Conservation (phyloP, 2,329 filamentous ascomycete genomes). For the Calonectria honghensis region DNA sequence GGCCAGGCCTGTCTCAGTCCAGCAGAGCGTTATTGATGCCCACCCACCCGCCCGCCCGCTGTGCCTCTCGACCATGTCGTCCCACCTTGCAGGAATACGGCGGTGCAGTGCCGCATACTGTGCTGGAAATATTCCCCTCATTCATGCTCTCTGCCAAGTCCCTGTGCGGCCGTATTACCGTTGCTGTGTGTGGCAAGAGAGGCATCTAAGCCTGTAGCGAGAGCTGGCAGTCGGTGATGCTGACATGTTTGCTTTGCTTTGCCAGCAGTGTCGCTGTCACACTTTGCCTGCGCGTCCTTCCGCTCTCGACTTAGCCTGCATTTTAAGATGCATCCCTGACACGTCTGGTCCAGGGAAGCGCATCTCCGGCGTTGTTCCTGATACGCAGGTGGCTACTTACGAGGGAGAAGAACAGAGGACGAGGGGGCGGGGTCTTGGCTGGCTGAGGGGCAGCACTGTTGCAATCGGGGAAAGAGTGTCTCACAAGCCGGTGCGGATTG, state of each 20-base stretch:
- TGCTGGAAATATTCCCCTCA: background rate
- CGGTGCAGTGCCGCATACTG: background rate
- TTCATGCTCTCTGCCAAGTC: constrained; percentile 9
- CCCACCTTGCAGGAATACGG: background rate
- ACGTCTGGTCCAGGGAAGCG: too few species aligned
- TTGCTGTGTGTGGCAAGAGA: background rate
- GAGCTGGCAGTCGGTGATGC: background rate
- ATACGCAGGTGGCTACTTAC: background rate
- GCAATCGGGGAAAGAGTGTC: constrained; percentile 5
- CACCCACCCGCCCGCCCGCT: too few species aligned
- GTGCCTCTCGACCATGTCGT: background rate
- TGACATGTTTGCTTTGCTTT: constrained; percentile 11
- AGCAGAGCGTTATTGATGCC: background rate
- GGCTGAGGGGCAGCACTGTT: background rate
- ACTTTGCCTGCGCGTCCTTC: background rate
- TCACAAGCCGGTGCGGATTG: background rate
- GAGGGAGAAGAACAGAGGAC: background rate
- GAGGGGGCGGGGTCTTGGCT: background rate
- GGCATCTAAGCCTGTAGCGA: background rate
- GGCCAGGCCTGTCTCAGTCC: background rate
- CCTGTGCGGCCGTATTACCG: background rate
- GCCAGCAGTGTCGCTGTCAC: background rate
- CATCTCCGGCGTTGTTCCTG: background rate
- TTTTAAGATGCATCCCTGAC: background rate
- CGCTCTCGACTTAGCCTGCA: background rate